Conservation (phyloP, 805 yeast genomes). For the Yarrowia bubula region DNA sequence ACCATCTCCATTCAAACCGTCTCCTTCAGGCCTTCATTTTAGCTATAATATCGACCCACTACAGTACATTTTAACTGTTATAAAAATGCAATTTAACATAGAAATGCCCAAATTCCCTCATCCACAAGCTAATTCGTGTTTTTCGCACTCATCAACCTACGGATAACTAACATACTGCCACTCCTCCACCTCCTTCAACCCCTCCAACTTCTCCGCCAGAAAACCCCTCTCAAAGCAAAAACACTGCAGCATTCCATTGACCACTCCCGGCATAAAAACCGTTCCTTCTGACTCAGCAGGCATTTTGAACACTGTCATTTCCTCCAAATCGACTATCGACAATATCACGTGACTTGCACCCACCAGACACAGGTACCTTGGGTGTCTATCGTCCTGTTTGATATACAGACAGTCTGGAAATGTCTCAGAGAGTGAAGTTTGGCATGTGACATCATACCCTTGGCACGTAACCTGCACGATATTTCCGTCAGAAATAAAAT, state of each 20-base stretch:
- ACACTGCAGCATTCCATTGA: not conserved
- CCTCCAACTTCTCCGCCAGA: not conserved
- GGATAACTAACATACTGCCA: not conserved
- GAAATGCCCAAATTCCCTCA: no score
- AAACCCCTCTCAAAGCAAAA: not conserved
- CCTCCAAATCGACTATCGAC: not conserved
- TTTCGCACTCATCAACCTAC: no score
- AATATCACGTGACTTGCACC: not conserved
- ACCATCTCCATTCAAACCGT: no score
- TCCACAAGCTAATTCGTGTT: no score
- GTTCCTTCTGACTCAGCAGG: not conserved
- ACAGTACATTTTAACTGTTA: no score
- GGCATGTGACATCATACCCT: not conserved
- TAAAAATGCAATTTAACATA: no score
- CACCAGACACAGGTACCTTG: not conserved
- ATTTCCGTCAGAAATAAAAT: not conserved
- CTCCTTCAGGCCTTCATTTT: no score
- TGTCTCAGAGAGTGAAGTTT: not conserved
- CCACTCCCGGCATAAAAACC: not conserved
- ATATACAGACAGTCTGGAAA: not conserved
- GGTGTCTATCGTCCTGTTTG: not conserved
- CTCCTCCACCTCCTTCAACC: not conserved
- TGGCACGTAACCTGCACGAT: not conserved
- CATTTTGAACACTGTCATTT: not conserved
- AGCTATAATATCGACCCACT: no score